Percentiles rank a stretch among this genome's conserved stretches.
Evolutionary conservation across 192 early-diverging fungal genomes (phyloP).

Genomic region (Dissophora globulifera): DNA sequence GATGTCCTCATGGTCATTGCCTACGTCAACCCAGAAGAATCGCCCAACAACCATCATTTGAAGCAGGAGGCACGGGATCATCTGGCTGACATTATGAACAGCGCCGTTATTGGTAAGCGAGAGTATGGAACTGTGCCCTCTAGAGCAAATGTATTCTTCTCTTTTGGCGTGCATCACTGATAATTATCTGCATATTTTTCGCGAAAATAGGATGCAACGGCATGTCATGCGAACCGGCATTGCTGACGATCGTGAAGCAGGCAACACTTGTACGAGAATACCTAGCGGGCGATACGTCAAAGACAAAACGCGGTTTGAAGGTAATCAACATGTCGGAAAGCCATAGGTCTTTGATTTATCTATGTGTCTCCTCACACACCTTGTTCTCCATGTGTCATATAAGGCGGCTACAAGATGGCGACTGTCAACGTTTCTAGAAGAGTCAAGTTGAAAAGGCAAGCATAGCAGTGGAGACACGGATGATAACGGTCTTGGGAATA

Average conservation of each 20-base stretch:
- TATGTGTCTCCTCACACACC: too few relatives aligned
- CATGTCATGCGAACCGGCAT: slow-evolving; percentile 55
- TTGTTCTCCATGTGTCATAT: neutral
- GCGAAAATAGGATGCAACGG: slow-evolving; percentile 51
- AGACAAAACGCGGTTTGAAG: slow-evolving; percentile 44
- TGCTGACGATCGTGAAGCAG: slow-evolving; percentile 68
- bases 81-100: slow-evolving; percentile 70
- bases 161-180: too few relatives aligned
- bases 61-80: slow-evolving; percentile 66
- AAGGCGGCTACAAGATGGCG: slow-evolving; percentile 38
- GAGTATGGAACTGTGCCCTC: neutral
- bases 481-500: neutral
- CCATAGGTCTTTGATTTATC: too few relatives aligned
- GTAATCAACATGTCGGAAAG: too few relatives aligned
- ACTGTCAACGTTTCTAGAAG: slow-evolving; percentile 40
- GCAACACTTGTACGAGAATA: slow-evolving; percentile 65
- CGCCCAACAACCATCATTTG: slow-evolving; percentile 63
- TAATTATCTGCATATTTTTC: too few relatives aligned
- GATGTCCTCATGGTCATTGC: slow-evolving; percentile 69
- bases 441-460: slow-evolving; percentile 41
- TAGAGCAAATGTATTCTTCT: too few relatives aligned
- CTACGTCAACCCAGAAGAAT: slow-evolving; percentile 66
- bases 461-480: neutral
- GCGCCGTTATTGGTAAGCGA: slow-evolving; percentile 68
- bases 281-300: slow-evolving; percentile 54